Conservation (phyloP, 352 stramenopile species). For the Globisporangium abappressorium region DNA sequence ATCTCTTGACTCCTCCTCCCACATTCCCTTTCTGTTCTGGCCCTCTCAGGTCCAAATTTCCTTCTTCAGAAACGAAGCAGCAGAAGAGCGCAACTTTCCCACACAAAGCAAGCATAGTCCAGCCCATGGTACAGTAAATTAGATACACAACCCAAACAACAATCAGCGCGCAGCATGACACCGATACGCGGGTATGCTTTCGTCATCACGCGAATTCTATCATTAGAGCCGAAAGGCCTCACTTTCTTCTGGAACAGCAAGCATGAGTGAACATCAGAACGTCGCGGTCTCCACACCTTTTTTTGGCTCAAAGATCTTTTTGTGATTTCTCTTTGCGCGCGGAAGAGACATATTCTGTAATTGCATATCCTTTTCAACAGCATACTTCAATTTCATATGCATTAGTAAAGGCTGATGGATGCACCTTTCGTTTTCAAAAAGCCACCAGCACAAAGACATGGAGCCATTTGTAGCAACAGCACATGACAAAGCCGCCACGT, state of each 20-base stretch:
- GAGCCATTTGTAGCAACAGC: slow-evolving; percentile 6
- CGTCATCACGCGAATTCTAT: background rate
- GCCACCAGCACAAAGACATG: slow-evolving; percentile 8
- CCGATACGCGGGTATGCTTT: background rate
- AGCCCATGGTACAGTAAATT: background rate
- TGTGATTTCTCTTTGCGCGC: background rate
- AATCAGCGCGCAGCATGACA: background rate
- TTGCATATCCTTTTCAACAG: background rate
- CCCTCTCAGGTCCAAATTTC: background rate
- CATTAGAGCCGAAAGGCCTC: background rate
- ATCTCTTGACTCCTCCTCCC: background rate
- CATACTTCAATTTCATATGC: background rate
- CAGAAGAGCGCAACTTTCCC: background rate
- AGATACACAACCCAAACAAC: background rate
- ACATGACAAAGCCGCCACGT: background rate
- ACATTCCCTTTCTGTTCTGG: background rate
- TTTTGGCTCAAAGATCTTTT: background rate
- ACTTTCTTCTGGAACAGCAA: background rate
- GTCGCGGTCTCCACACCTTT: background rate
- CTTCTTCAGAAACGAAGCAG: slow-evolving; percentile 9
- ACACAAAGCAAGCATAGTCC: background rate
- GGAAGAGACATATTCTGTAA: background rate
- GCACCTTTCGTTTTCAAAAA: background rate
- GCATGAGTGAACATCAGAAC: background rate
- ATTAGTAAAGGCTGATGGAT: background rate